phyloP scores from a whole-genome alignment of 441 rosid genomes.

The Pelargonium myrrhifolium region DNA sequence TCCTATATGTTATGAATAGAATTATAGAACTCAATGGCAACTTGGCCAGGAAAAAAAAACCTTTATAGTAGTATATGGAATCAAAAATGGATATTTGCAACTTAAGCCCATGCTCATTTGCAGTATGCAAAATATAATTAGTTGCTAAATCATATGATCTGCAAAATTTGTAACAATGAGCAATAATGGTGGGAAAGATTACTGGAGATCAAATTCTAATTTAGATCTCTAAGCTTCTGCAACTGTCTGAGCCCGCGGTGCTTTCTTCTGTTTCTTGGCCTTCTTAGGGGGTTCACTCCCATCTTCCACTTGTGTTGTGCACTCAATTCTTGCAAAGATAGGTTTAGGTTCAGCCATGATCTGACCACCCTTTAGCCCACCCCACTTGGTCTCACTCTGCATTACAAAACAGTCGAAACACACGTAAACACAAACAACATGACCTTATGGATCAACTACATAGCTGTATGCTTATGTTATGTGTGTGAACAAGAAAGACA shows the following conservation, averaged over 20 bases:
- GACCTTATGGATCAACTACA: background rate
- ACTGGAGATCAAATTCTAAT: background rate
- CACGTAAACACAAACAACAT: background rate
- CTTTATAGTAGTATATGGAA: too few relatives aligned
- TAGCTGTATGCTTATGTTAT: background rate
- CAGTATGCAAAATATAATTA: too few relatives aligned
- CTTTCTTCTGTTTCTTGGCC: constrained; percentile 26
- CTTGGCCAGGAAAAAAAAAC: too few relatives aligned
- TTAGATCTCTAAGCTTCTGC: constrained; percentile 41
- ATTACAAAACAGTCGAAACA: constrained; percentile 10
- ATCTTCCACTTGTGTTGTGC: constrained; percentile 29
- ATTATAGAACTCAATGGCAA: too few relatives aligned
- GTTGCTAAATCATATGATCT: too few relatives aligned
- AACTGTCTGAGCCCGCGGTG: constrained; percentile 34
- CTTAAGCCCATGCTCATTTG: too few relatives aligned
- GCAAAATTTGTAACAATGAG: background rate
- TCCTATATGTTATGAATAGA: too few relatives aligned
- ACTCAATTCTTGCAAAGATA: constrained; percentile 66
- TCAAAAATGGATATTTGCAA: too few relatives aligned
- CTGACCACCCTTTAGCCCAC: constrained; percentile 73
- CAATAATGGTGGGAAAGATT: background rate
- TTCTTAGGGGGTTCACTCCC: constrained; percentile 29
- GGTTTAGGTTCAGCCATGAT: constrained; percentile 83
- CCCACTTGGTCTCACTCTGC: constrained; percentile 77
- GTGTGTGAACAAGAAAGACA: background rate